Evolutionary conservation across 2,329 filamentous ascomycete species (phyloP).

Genomic region (Alternaria dauci): DNA sequence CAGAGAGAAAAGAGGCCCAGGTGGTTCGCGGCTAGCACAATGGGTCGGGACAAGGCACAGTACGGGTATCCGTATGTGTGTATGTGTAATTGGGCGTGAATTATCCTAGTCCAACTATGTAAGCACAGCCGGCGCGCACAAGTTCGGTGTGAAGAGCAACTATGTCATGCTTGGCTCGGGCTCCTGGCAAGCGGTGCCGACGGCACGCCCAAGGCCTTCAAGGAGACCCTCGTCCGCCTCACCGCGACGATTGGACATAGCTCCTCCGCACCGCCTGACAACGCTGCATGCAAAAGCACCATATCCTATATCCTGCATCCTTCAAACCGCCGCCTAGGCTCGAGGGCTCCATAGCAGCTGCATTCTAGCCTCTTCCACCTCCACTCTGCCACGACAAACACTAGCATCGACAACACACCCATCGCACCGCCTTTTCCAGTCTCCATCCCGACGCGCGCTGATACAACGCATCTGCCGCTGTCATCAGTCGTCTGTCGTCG

Average conservation of each 20-base stretch:
- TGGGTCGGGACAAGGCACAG: conserved; percentile 14
- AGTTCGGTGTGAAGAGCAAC: conserved; percentile 13
- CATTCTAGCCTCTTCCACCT: conserved; percentile 18
- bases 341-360: not conserved
- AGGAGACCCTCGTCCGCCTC: conserved; percentile 19
- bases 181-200: conserved; percentile 7
- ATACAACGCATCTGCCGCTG: conserved; percentile 7
- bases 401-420: conserved; percentile 19
- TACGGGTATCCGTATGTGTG: conserved; percentile 20
- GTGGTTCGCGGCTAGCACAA: conserved; percentile 5
- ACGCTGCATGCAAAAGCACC: conserved; percentile 6
- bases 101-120: not conserved
- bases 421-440: conserved; percentile 15
- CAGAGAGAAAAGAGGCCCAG: conserved; percentile 5
- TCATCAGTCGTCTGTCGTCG: not conserved
- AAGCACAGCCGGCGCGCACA: conserved; percentile 7
- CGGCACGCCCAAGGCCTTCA: conserved; percentile 6
- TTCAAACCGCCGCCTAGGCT: conserved; percentile 10
- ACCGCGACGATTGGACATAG: conserved; percentile 14
- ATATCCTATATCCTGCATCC: conserved; percentile 5
- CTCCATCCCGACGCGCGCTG: conserved; percentile 12
- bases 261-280: conserved; percentile 12
- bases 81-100: conserved; percentile 19
- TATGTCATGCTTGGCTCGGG: conserved; percentile 24
- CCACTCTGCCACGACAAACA: conserved; percentile 19